Conservation (phyloP, 2,329 filamentous ascomycete species). For the Aspergillus bombycis region DNA sequence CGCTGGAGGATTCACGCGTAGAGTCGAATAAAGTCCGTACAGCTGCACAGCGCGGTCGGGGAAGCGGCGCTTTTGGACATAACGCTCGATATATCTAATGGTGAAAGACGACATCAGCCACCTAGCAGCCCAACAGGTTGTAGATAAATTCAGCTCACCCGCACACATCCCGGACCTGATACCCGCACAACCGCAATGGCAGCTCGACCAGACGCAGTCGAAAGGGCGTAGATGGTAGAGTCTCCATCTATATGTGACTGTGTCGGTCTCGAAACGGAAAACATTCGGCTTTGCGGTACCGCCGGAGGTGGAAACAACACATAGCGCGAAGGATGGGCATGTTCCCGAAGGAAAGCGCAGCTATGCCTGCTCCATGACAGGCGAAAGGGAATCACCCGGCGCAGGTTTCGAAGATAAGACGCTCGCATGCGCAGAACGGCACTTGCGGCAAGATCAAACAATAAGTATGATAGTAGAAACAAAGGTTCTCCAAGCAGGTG, state of each 20-base stretch:
- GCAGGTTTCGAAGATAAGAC: slow-evolving; percentile 22
- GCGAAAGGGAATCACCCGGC: slow-evolving; percentile 30
- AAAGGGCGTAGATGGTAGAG: slow-evolving; percentile 86
- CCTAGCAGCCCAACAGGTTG: background rate
- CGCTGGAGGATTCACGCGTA: slow-evolving; percentile 34
- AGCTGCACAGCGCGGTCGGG: slow-evolving; percentile 66
- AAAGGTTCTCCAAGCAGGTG: background rate
- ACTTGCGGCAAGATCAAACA: background rate
- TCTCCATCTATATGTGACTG: slow-evolving; percentile 31
- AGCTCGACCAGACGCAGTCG: slow-evolving; percentile 80
- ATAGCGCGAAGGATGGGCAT: slow-evolving; percentile 17
- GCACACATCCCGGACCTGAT: slow-evolving; percentile 75
- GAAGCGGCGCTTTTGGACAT: slow-evolving; percentile 58
- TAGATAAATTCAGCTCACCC: slow-evolving; percentile 52
- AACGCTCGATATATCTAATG: slow-evolving; percentile 65
- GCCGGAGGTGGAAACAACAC: slow-evolving; percentile 10
- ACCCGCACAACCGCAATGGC: slow-evolving; percentile 90
- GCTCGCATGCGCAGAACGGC: slow-evolving; percentile 37
- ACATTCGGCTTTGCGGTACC: slow-evolving; percentile 20
- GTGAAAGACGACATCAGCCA: slow-evolving; percentile 6
- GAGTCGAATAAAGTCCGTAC: slow-evolving; percentile 75
- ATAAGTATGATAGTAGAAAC: background rate
- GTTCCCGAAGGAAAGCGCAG: slow-evolving; percentile 12
- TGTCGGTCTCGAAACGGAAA: slow-evolving; percentile 24
- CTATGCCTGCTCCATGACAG: slow-evolving; percentile 25